These are phyloP conservation scores for Endoconidiophora polonica DNA, from an alignment of 2,329 filamentous ascomycete species.

Conservation along the genomic window DNA sequence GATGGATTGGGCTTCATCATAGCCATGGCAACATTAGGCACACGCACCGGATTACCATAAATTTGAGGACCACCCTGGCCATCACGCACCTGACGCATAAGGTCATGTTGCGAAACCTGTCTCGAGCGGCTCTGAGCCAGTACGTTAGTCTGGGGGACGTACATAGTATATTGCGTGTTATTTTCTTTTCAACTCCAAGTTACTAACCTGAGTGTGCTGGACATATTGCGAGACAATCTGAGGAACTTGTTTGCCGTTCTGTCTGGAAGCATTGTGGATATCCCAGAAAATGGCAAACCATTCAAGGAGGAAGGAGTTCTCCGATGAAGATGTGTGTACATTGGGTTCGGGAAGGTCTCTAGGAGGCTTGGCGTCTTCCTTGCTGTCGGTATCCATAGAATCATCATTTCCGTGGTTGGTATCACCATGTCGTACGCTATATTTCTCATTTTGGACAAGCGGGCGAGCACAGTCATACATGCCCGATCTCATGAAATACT, in stretches of 20 bases:
- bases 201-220: conserved; percentile 59
- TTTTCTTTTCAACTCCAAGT: conserved; percentile 16
- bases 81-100: conserved; percentile 57
- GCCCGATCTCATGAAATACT: conserved; percentile 73
- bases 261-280: conserved; percentile 54
- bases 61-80: conserved; percentile 34
- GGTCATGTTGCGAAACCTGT: conserved; percentile 60
- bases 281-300: conserved; percentile 99
- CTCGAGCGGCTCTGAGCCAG: conserved; percentile 54
- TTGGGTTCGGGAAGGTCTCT: conserved; percentile 65
- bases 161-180: conserved; percentile 10
- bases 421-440: conserved; percentile 27
- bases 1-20: conserved; percentile 43
- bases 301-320: conserved; percentile 77
- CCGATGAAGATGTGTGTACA: conserved; percentile 40
- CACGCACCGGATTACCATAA: conserved; percentile 49
- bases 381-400: conserved; percentile 66
- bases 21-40: conserved; percentile 43
- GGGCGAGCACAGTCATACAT: conserved; percentile 72
- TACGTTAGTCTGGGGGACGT: conserved; percentile 14
- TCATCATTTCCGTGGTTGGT: conserved; percentile 51
- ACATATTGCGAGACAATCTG: conserved; percentile 59
- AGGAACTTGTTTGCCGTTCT: conserved; percentile 52
- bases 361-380: conserved; percentile 61
- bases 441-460: conserved; percentile 38